Base-by-base conservation (phyloP, 495 filamentous ascomycete species). In the Emericellopsis terricola region DNA sequence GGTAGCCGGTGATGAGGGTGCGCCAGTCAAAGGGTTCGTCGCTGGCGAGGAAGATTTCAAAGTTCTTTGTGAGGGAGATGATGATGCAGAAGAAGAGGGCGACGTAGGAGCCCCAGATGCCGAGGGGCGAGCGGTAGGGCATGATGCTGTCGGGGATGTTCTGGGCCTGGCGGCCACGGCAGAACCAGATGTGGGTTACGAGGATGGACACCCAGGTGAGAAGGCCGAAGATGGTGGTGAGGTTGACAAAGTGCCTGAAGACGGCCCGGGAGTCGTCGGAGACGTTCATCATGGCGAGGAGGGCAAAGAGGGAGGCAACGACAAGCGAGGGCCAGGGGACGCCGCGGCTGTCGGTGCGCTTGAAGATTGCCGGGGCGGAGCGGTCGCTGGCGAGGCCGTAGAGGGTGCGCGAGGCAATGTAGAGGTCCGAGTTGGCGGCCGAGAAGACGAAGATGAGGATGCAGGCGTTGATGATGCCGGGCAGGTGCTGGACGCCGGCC, bases 171-270 rank as follows among this genome's bases (percentile, higher is more conserved):
- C 82, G 76, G 0, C 76, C 84, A 0, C 65, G 61, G 17, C 84
- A 65, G 46, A 91, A 92, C 53, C 51, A 76, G 45, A 92, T 78
- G 53, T 92, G 83, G 1, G 77, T 76, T 33, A 87, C 65, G 1
- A 91, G 65, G 36, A 91, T 76, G 1, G 80, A 85, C 38, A 89
- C 75, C 81, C 82, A 85, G 39, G 78, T 84, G 16, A 93, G 48
- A 6, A 84, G 62, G 29, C 80, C 80, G 47, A 83, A 81, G 43
- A 86, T 78, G 21, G 76, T 81, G 20, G 76, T 75, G 19, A 93
- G 62, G 48, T 86, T 83, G 40, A 89, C 76, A 39, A 94, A 89
- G 64, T 87, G 89, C 15, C 57, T 63, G 51, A 92, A 92, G 2
- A 92, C 79, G 17, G 23, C 11, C 6, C 23, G 23, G 11, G 79